phyloP scores from a whole-genome alignment of 1,284 basidiomycete genomes.

The Ustilago hordei region DNA sequence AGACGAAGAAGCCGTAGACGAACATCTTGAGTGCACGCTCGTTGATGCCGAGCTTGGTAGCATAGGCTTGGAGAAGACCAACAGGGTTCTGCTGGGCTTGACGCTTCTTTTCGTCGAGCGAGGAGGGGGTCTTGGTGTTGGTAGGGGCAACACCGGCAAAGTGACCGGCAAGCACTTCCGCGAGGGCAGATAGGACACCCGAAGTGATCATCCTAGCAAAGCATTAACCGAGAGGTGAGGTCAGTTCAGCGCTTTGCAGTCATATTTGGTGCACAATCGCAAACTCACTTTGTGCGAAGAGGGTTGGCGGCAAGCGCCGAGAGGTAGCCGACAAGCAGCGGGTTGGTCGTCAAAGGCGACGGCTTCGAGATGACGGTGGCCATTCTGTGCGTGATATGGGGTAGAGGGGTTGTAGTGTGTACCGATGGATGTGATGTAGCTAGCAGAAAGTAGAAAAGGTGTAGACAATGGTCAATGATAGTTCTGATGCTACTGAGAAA shows the following conservation, averaged over 20 bases:
- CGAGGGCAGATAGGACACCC: constrained; percentile 56
- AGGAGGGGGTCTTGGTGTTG: constrained; percentile 30
- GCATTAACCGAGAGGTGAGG: neutral
- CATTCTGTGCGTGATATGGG: constrained; percentile 17
- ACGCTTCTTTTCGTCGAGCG: constrained; percentile 44
- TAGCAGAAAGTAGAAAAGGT: neutral
- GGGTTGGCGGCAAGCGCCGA: constrained; percentile 59
- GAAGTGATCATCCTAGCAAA: constrained; percentile 54
- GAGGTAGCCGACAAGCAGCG: constrained; percentile 53
- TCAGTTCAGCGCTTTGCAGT: neutral
- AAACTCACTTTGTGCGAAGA: constrained; percentile 56
- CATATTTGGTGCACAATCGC: neutral
- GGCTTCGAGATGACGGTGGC: constrained; percentile 44
- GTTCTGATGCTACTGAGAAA: neutral
- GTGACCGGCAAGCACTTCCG: constrained; percentile 58
- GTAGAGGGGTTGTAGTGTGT: neutral
- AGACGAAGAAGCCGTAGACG: constrained; percentile 83
- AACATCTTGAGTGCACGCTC: constrained; percentile 80
- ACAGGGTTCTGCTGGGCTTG: constrained; percentile 39
- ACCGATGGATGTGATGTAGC: neutral
- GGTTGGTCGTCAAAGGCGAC: constrained; percentile 47
- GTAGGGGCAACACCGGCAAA: constrained; percentile 54
- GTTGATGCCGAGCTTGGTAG: constrained; percentile 56
- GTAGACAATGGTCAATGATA: neutral
- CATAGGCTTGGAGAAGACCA: constrained; percentile 31